phyloP scores from a whole-genome alignment of 176 grass and related monocot species.

The Avena atlantica region DNA sequence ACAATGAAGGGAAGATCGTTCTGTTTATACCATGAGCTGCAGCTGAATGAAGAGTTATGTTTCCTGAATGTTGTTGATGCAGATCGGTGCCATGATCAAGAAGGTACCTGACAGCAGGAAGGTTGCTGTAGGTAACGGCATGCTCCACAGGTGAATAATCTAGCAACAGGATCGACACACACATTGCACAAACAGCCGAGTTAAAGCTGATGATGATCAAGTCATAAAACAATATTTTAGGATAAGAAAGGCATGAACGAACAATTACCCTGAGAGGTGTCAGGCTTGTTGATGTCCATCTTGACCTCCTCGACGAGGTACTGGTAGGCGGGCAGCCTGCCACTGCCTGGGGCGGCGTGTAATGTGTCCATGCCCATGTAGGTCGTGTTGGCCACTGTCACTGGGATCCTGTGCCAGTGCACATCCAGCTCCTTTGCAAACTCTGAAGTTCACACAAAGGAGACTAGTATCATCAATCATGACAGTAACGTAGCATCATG shows the following conservation, averaged over 20 bases:
- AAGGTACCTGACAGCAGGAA: slow-evolving; percentile 34
- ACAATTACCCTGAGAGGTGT: background rate
- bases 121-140: background rate
- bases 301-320: slow-evolving; percentile 36
- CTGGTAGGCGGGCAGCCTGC: background rate
- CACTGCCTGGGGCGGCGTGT: background rate
- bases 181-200: background rate
- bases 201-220: background rate
- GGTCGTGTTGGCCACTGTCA: slow-evolving; percentile 6
- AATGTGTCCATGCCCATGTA: slow-evolving; percentile 1
- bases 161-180: background rate
- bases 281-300: slow-evolving; percentile 28
- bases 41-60: background rate
- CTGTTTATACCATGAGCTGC: slow-evolving; percentile 6
- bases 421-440: slow-evolving; percentile 31
- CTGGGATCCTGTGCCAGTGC: slow-evolving; percentile 33
- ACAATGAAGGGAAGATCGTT: background rate
- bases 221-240: background rate
- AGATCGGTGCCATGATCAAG: slow-evolving; percentile 40
- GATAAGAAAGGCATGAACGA: background rate
- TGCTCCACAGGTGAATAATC: slow-evolving; percentile 5
- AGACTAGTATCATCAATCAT: background rate
- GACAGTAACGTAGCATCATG: background rate
- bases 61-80: background rate
- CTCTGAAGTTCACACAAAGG: background rate